A percentile compares a stretch with the other conserved stretches of the same genome.
Conservation (phyloP, 1,139 yeast genomes). For the Yamadazyma diddensiae region DNA sequence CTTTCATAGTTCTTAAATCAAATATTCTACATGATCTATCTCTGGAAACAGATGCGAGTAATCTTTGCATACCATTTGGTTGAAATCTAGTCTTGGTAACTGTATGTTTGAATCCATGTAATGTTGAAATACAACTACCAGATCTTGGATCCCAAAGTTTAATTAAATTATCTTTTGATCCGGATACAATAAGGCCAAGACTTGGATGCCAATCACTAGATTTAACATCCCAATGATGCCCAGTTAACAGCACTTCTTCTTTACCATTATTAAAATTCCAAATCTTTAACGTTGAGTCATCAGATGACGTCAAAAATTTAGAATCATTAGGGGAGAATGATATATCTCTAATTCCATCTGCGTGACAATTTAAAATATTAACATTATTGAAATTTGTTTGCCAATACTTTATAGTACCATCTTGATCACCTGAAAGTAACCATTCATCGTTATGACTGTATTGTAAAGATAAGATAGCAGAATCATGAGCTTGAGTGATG, state of each 20-base stretch:
- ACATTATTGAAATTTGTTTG: slow-evolving; percentile 97
- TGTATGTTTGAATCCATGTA: slow-evolving; percentile 92
- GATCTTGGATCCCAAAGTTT: slow-evolving; percentile 95
- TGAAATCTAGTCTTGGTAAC: slow-evolving; percentile 84
- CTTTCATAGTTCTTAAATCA: slow-evolving; percentile 83
- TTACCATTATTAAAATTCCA: slow-evolving; percentile 93
- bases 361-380: slow-evolving; percentile 77
- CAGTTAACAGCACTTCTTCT: slow-evolving; percentile 77
- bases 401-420: slow-evolving; percentile 91
- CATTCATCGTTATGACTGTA: slow-evolving; percentile 93
- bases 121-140: slow-evolving; percentile 68
- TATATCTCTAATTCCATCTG: slow-evolving; percentile 78
- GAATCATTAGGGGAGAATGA: slow-evolving; percentile 89
- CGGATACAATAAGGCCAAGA: slow-evolving; percentile 77
- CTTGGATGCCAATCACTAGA: slow-evolving; percentile 96
- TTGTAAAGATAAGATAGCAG: slow-evolving; percentile 73
- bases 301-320: slow-evolving; percentile 88
- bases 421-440: slow-evolving; percentile 91
- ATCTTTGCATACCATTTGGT: slow-evolving; percentile 60
- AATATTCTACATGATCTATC: slow-evolving; percentile 87
- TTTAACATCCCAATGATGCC: slow-evolving; percentile 99
- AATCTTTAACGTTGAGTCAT: slow-evolving; percentile 82
- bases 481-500: slow-evolving; percentile 97
- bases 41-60: slow-evolving; percentile 83
- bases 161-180: slow-evolving; percentile 90